Conservation (phyloP, 352 stramenopile species). For the Phytophthora ohioensis region DNA sequence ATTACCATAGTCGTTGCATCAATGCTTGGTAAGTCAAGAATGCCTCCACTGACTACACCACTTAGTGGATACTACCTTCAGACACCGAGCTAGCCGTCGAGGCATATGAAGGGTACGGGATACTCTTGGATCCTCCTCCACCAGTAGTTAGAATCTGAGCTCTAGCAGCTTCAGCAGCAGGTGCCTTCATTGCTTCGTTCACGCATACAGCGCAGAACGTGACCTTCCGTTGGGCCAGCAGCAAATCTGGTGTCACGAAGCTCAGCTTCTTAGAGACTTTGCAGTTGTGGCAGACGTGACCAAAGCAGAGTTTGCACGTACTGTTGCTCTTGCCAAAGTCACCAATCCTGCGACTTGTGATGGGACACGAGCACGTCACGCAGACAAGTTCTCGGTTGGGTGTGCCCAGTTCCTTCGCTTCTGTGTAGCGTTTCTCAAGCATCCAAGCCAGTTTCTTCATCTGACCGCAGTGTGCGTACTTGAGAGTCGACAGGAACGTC, state of each 20-base stretch:
- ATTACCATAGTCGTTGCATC: no score
- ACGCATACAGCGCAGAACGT: constrained; percentile 50
- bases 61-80: constrained; percentile 26
- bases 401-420: constrained; percentile 37
- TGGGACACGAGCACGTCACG: constrained; percentile 35
- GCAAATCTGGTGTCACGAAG: constrained; percentile 46
- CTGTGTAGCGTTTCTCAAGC: constrained; percentile 41
- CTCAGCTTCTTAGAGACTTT: constrained; percentile 47
- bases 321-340: constrained; percentile 45
- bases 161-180: constrained; percentile 32
- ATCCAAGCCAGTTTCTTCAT: constrained; percentile 59
- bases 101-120: constrained; percentile 24
- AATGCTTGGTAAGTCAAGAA: not conserved
- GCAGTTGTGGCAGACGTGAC: constrained; percentile 43
- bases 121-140: constrained; percentile 21
- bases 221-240: constrained; percentile 42
- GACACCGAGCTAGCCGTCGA: constrained; percentile 38
- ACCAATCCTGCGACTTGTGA: constrained; percentile 33
- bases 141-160: constrained; percentile 29
- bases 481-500: constrained; percentile 42
- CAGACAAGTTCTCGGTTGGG: constrained; percentile 42
- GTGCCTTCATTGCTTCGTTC: constrained; percentile 36
- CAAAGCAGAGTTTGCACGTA: constrained; percentile 48
- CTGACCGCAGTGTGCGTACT: constrained; percentile 49
- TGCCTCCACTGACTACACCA: not conserved